Evolutionary conservation across 2,329 filamentous ascomycete genomes (phyloP), one percentile per base, ranked within the genome.

Genomic region (Neoascochyta sp.): DNA sequence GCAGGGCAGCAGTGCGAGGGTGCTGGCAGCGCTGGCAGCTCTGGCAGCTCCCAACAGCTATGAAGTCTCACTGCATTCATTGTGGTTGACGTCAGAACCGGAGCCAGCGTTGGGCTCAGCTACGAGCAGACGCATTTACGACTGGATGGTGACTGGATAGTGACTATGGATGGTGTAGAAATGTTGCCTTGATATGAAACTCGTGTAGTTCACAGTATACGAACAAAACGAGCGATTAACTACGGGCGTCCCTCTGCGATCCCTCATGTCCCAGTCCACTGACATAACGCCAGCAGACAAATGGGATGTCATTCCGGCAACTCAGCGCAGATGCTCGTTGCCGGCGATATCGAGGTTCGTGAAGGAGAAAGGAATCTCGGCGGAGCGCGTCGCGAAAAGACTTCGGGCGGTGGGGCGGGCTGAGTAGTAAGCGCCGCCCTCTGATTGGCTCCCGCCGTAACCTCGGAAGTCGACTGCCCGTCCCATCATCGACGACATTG

Each of bases 131-230:
- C n/a, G n/a, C n/a, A n/a, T n/a, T n/a, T n/a, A n/a, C n/a, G n/a
- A n/a, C n/a, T n/a, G n/a, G n/a, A n/a, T n/a, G n/a, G n/a, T n/a
- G n/a, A n/a, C n/a, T n/a, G n/a, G n/a, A n/a, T n/a, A n/a, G n/a
- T n/a, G n/a, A n/a, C n/a, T n/a, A n/a, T n/a, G n/a, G n/a, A n/a
- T n/a, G n/a, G n/a, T n/a, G n/a, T n/a, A 28, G 23, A 40, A 35
- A 62, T 71, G 66, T 71, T 45, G 64, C 68, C 67, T 68, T 71
- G 68, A 72, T 70, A 71, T 72, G 69, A 72, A 72, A 69, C 69
- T 60, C 68, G 67, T 60, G 56, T 44, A 34, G 59, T 58, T 57
- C 62, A 66, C 53, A 44, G 50, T 35, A 43, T 33, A 39, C 51
- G 39, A 55, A 62, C 54, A 48, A 56, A 60, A 66, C 66, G 67